Base-by-base conservation (phyloP, 768 basidiomycete genomes). In the Boletus barrowsii region DNA sequence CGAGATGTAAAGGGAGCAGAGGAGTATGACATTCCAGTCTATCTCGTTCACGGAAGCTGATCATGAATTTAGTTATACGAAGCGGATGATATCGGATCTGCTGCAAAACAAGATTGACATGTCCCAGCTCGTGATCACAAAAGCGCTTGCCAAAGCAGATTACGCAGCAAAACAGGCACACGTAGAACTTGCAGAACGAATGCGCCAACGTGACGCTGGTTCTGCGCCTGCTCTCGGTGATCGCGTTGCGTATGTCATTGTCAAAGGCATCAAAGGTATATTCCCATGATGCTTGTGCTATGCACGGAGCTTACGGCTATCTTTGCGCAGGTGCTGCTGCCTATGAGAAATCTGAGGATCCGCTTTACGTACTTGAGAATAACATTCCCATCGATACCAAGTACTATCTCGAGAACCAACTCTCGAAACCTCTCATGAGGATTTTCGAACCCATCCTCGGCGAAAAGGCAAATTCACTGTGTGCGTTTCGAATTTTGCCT, bases 121-220 rank as follows among this genome's bases (percentile, higher is more conserved):
- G 92, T 98, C 96, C 9, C 97, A 98, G 67, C 80, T 99, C 20
- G 97, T 99, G 67, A 99, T 99, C 63, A 98, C 97, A 14, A 99
- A 99, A 66, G 97, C 96, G 0, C 79, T 98, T 17, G 78, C 96
- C 1, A 99, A 98, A 74, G 77, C 83, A 36, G 97, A 98, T 65
- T 98, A 99, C 65, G 82, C 86, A 47, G 93, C 82, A 9, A 98
- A 96, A 69, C 97, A 98, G 71, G 95, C 97, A 0, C 97, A 99
- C 62, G 92, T 91, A 10, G 96, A 98, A 66, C 79, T 99, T 3
- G 97, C 93, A 0, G 93, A 91, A 66, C 78, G 97, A 43, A 98
- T 98, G 97, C 89, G 84, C 66, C 86, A 89, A 65, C 91, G 97
- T 36, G 97, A 99, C 72, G 94, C 96, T 49, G 91, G 94, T 56